A percentile compares a stretch with the other conserved stretches of the same genome.
phyloP scores from a whole-genome alignment of 495 filamentous ascomycete genomes.

The Tuber melanosporum region DNA sequence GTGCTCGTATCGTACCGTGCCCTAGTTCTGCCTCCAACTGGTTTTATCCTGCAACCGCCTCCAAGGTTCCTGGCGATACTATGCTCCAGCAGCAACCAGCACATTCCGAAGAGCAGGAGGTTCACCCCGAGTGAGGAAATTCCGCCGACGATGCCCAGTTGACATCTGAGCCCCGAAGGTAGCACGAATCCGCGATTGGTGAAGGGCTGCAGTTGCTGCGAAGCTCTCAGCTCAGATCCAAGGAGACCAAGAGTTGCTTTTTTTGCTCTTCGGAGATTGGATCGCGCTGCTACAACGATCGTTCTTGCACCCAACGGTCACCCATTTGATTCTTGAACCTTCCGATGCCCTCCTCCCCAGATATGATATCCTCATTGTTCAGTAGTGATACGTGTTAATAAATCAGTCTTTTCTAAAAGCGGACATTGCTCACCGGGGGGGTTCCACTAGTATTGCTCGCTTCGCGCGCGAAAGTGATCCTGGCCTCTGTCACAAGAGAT shows the following conservation, averaged over 20 bases:
- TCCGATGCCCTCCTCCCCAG: neutral
- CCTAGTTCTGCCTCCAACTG: neutral
- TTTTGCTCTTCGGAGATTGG: slow-evolving; percentile 1
- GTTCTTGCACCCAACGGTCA: neutral
- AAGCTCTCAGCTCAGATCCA: neutral
- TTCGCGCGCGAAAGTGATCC: neutral
- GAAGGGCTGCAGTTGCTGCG: neutral
- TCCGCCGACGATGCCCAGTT: neutral
- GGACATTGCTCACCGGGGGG: neutral
- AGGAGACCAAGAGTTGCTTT: neutral
- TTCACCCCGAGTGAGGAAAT: neutral
- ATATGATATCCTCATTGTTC: neutral
- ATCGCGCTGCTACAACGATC: neutral
- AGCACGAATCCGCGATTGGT: neutral
- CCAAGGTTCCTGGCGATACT: neutral
- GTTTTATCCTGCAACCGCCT: neutral
- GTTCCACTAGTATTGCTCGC: neutral
- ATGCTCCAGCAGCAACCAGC: neutral
- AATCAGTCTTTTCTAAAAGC: neutral
- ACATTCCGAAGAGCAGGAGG: neutral
- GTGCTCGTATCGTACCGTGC: neutral
- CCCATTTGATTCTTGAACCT: neutral
- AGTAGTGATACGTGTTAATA: neutral
- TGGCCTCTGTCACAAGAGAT: neutral
- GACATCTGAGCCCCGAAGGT: neutral